phyloP scores from a whole-genome alignment of 176 grass and related monocot species.

The Carex parvula region DNA sequence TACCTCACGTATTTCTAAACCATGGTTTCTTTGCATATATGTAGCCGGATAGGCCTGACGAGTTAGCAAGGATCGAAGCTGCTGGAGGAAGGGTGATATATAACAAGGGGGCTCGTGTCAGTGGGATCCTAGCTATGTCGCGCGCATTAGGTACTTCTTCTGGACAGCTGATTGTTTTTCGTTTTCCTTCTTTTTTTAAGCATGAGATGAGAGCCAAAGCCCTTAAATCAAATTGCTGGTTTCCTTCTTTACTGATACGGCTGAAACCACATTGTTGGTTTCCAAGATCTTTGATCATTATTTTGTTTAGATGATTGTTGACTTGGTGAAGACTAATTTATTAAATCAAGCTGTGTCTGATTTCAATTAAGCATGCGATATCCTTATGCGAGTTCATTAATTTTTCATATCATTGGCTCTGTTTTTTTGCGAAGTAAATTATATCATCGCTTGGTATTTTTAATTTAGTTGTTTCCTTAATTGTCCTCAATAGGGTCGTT shows the following conservation, averaged over 20 bases:
- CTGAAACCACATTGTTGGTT: not conserved
- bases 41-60: slow-evolving; percentile 71
- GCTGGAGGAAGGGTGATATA: slow-evolving; percentile 55
- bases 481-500: not conserved
- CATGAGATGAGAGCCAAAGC: not conserved
- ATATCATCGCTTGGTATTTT: not conserved
- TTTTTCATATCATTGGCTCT: not conserved
- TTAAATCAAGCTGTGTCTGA: not conserved
- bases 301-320: not conserved
- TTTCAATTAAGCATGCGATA: not conserved
- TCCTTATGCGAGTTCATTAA: not conserved
- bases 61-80: slow-evolving; percentile 62
- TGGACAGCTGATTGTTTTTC: not conserved
- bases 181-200: not conserved
- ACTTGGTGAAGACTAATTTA: not conserved
- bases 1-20: not conserved
- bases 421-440: not conserved
- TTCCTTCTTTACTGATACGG: not conserved
- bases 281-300: not conserved
- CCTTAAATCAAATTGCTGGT: no score
- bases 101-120: slow-evolving; percentile 58
- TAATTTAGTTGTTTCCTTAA: not conserved
- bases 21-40: slow-evolving; percentile 14
- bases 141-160: slow-evolving; percentile 57
- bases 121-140: slow-evolving; percentile 94